Percentiles rank a stretch among this genome's conserved stretches.
These are phyloP conservation scores for Bacidia rubella DNA, from an alignment of 495 filamentous ascomycete species.

Conservation along the genomic window DNA sequence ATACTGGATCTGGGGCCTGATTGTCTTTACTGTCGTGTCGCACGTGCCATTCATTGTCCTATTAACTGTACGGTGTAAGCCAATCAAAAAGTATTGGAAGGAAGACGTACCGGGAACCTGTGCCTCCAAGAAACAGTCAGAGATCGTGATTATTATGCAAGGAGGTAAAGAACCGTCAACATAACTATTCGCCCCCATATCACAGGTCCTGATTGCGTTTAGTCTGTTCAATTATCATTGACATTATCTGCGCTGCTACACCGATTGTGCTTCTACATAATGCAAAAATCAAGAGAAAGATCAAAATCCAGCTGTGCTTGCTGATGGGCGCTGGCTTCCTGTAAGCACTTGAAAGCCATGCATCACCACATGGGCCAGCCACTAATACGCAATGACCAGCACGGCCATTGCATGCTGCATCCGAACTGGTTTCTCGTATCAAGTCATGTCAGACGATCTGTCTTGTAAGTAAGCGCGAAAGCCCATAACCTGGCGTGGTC, in stretches of 20 bases:
- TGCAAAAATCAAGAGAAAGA: conserved; percentile 31
- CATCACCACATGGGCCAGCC: neutral
- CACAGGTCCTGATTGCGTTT: neutral
- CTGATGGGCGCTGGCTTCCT: conserved; percentile 37
- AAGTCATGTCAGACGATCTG: conserved; percentile 8
- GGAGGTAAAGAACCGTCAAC: conserved; percentile 1
- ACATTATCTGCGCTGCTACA: conserved; percentile 33
- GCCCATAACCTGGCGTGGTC: neutral
- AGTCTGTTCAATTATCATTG: conserved; percentile 21
- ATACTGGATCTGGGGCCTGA: conserved; percentile 1
- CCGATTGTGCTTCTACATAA: conserved; percentile 37
- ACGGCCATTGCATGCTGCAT: conserved; percentile 5
- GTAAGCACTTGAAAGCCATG: conserved; percentile 21
- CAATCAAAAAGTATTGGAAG: conserved; percentile 10
- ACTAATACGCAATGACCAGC: neutral
- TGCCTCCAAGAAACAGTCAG: neutral
- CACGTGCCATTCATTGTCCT: conserved; percentile 9
- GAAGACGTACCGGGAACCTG: conserved; percentile 5
- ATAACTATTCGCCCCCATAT: neutral
- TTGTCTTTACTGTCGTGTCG: conserved; percentile 5
- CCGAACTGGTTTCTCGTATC: conserved; percentile 5
- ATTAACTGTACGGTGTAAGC: conserved; percentile 8
- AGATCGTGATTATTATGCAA: conserved; percentile 10
- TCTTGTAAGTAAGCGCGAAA: neutral
- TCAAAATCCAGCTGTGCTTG: conserved; percentile 33